These are phyloP conservation scores for Amphibolis antarctica DNA, from an alignment of 106 monocot genomes.

Conservation along the genomic window DNA sequence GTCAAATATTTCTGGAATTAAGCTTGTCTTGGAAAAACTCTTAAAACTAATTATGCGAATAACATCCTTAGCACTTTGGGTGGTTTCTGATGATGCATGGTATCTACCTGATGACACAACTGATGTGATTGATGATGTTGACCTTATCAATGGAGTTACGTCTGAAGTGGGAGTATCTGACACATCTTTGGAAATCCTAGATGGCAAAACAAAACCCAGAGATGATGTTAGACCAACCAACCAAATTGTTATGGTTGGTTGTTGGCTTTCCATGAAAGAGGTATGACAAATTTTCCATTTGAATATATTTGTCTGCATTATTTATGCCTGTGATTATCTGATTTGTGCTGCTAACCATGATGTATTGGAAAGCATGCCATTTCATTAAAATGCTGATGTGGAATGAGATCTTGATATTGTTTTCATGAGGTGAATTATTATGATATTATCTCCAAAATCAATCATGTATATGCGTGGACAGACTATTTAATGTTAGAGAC, in stretches of 20 bases:
- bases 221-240: constrained; percentile 38
- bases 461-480: not conserved
- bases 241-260: constrained; percentile 95
- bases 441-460: too few species aligned
- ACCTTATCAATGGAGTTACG: constrained; percentile 29
- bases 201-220: constrained; percentile 11
- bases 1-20: constrained; percentile 44
- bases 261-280: constrained; percentile 99
- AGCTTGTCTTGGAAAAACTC: constrained; percentile 48
- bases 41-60: constrained; percentile 71
- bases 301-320: too few species aligned
- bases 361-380: too few species aligned
- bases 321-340: too few species aligned
- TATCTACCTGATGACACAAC: constrained; percentile 70
- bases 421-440: too few species aligned
- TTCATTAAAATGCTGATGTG: too few species aligned
- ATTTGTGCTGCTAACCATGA: too few species aligned
- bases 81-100: constrained; percentile 93
- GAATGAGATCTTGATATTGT: too few species aligned
- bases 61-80: constrained; percentile 85
- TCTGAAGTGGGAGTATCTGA: constrained; percentile 29
- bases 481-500: too few species aligned
- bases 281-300: constrained; percentile 11
- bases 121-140: constrained; percentile 40
- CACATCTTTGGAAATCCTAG: constrained; percentile 18